Percentiles rank a stretch among this genome's conserved stretches.
Conservation (phyloP, 2,329 filamentous ascomycete species). For the Allantophomopsis lycopodina region DNA sequence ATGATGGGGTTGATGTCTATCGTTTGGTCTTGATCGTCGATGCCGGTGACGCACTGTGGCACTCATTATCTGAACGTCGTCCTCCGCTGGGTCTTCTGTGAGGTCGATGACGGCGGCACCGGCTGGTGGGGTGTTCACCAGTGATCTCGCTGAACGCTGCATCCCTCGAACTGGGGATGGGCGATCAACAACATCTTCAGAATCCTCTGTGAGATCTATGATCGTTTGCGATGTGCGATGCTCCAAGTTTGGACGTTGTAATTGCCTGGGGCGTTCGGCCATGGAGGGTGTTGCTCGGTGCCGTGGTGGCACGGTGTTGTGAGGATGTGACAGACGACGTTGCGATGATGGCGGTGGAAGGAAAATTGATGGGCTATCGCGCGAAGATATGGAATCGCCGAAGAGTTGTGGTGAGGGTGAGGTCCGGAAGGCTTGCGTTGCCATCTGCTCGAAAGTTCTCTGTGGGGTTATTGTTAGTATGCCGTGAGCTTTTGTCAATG, state of each 20-base stretch:
- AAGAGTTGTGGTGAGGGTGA: slow-evolving; percentile 1
- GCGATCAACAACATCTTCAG: slow-evolving; percentile 8
- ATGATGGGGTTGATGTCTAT: slow-evolving; percentile 4
- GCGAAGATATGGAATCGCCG: neutral
- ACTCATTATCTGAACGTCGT: slow-evolving; percentile 17
- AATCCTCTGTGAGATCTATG: slow-evolving; percentile 18
- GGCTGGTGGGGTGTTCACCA: no score
- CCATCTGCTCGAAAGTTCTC: slow-evolving; percentile 1
- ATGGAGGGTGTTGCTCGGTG: slow-evolving; percentile 10
- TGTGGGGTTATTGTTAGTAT: neutral
- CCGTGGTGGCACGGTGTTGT: slow-evolving; percentile 8
- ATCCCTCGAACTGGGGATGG: neutral
- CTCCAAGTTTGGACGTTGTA: slow-evolving; percentile 9
- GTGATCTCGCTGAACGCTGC: neutral
- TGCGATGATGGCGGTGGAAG: slow-evolving; percentile 4
- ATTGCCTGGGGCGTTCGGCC: slow-evolving; percentile 8
- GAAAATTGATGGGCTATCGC: neutral
- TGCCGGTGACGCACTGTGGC: slow-evolving; percentile 1
- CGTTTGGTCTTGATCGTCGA: slow-evolving; percentile 2
- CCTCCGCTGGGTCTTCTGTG: slow-evolving; percentile 29
- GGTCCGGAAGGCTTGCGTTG: slow-evolving; percentile 1
- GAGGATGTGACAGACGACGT: slow-evolving; percentile 13
- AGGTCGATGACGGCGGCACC: slow-evolving; percentile 31
- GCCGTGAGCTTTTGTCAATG: no score
- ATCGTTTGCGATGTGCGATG: slow-evolving; percentile 14